Percentiles rank a stretch among this genome's conserved stretches.
These are phyloP conservation scores for Skeletonema costatum DNA, from an alignment of 108 stramenopile species.

Conservation along the genomic window DNA sequence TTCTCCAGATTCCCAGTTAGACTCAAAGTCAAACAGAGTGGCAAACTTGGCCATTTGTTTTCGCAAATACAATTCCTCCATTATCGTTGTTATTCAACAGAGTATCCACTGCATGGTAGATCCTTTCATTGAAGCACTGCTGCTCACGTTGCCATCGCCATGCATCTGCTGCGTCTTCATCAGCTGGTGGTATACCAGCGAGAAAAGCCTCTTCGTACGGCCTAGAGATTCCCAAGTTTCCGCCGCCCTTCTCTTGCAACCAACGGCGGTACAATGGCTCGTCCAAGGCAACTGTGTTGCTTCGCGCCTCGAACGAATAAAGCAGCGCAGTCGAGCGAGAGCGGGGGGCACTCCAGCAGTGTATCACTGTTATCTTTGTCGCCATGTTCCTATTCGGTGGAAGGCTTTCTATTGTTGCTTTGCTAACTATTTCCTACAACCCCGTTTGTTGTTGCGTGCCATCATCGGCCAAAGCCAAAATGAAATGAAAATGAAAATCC, in stretches of 20 bases:
- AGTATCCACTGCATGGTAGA: conserved; percentile 52
- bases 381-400: neutral
- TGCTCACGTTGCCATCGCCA: conserved; percentile 58
- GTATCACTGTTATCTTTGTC: conserved; percentile 70
- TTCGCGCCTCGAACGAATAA: conserved; percentile 85
- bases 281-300: conserved; percentile 78
- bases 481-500: too few relatives aligned
- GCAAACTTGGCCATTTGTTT: conserved; percentile 95
- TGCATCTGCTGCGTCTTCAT: conserved; percentile 25
- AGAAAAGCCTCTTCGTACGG: conserved; percentile 74
- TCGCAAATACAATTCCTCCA: conserved; percentile 71
- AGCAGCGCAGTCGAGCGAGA: conserved; percentile 90
- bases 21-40: conserved; percentile 65
- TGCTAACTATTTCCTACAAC: too few relatives aligned
- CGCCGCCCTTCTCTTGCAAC: conserved; percentile 54
- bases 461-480: too few relatives aligned
- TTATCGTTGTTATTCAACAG: conserved; percentile 9
- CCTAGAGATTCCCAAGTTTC: conserved; percentile 47
- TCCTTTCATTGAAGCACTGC: conserved; percentile 55
- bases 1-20: conserved; percentile 43
- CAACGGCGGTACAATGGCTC: conserved; percentile 91
- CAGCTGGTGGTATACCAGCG: conserved; percentile 50
- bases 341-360: conserved; percentile 94
- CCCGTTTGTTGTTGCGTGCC: too few relatives aligned
- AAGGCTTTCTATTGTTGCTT: neutral